Percentiles rank a stretch among this genome's conserved stretches.
phyloP scores from a whole-genome alignment of 2,329 filamentous ascomycete species.

The Spiromastix sp. region DNA sequence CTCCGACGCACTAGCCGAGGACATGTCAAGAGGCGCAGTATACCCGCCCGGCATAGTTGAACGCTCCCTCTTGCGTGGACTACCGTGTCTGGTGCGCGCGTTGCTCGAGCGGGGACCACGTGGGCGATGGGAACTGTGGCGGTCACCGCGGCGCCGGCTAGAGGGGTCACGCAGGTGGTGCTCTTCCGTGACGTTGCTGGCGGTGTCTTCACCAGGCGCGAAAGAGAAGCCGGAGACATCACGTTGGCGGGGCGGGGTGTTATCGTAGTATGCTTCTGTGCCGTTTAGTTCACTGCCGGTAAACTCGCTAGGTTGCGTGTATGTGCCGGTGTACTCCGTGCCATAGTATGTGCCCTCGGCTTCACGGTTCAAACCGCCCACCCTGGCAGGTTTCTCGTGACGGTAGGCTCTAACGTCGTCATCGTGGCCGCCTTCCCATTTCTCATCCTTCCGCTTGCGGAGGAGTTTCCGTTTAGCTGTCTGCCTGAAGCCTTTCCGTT shows the following conservation, averaged over 20 bases:
- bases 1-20: conserved; percentile 26
- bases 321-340: conserved; percentile 56
- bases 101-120: conserved; percentile 10
- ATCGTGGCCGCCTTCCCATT: conserved; percentile 52
- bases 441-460: conserved; percentile 21
- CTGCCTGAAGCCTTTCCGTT: conserved; percentile 13
- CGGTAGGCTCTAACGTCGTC: conserved; percentile 73
- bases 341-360: conserved; percentile 77
- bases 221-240: conserved; percentile 38
- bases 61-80: conserved; percentile 26
- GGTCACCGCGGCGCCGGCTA: conserved; percentile 6
- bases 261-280: conserved; percentile 13
- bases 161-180: conserved; percentile 10
- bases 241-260: conserved; percentile 14
- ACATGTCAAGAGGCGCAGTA: conserved; percentile 35
- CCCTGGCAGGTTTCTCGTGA: conserved; percentile 72
- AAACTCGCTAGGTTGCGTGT: conserved; percentile 45
- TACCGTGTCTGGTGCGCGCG: conserved; percentile 23
- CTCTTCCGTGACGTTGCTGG: conserved; percentile 30
- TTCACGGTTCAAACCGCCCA: conserved; percentile 79
- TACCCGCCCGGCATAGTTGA: conserved; percentile 30
- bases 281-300: conserved; percentile 30
- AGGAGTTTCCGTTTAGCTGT: conserved; percentile 36
- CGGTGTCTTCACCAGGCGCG: conserved; percentile 33
- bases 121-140: conserved; percentile 7